Evolutionary conservation across 306 rosid genomes (phyloP).

Genomic region (Rosa persica): DNA sequence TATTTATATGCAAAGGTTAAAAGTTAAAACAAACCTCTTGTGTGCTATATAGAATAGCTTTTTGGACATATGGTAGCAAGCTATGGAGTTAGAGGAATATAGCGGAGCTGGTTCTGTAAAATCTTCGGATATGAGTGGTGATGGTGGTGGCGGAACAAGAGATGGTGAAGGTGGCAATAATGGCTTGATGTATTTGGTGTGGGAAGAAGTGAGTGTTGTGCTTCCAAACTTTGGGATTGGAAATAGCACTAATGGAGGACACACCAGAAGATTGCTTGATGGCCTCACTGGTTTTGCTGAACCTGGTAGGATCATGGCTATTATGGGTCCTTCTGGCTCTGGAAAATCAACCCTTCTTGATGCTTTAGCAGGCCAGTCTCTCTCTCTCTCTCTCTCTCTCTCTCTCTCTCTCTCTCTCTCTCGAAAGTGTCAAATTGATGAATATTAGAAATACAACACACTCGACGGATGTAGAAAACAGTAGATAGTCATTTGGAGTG

Average conservation of each 20-base stretch:
- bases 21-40: not conserved
- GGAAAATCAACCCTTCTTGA: slow-evolving; percentile 96
- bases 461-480: not conserved
- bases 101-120: not conserved
- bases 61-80: not conserved
- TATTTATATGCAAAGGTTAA: not conserved
- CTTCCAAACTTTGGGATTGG: slow-evolving; percentile 59
- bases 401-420: not conserved
- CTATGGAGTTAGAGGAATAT: slow-evolving; percentile 8
- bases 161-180: not conserved
- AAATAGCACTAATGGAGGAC: slow-evolving; percentile 39
- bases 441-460: not conserved
- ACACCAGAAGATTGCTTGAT: slow-evolving; percentile 63
- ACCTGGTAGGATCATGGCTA: slow-evolving; percentile 82
- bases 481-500: not conserved
- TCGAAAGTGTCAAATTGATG: too few relatives aligned
- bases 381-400: slow-evolving; percentile 9
- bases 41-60: not conserved
- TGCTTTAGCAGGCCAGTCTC: slow-evolving; percentile 66
- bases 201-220: slow-evolving; percentile 77
- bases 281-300: slow-evolving; percentile 80
- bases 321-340: slow-evolving; percentile 98
- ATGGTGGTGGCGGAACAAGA: slow-evolving; percentile 1
- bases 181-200: slow-evolving; percentile 60
- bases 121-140: not conserved